Evolutionary conservation across 192 early-diverging fungal species (phyloP), one percentile per base, ranked within the genome.

Genomic region (Entomortierella beljakovae): DNA sequence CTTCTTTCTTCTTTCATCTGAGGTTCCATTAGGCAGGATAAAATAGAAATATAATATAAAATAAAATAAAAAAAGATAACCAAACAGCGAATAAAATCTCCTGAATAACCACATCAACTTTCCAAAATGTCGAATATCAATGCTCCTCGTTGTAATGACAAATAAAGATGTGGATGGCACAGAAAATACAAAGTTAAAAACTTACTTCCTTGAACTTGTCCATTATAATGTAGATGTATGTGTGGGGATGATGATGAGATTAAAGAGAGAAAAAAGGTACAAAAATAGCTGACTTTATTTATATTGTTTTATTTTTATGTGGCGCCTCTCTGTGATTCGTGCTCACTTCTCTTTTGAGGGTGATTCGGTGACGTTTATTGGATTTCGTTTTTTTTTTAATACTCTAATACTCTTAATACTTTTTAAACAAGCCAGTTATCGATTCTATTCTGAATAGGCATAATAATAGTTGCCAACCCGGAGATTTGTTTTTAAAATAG

Each of bases 191-290:
- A 26, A 31, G 11, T 18, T 16, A 32, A 22, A 34, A n/a, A 70
- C 86, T 77, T 88, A 88, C 86, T 74, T 85, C 84, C 70, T 85
- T 83, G 71, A 83, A 76, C 55, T 88, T 85, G 28, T 86, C 85
- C 85, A 88, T 86, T 61, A 22, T 75, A 54, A 35, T 58, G 43
- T 43, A 15, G 57, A 60, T 57, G 54, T 57, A 37, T 43, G 25
- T 6, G 25, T 42, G n/a, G 52, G 31, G 60, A 63, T 49, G 52
- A 57, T 32, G 65, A 77, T 48, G 37, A 64, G 35, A 22, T 42
- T 34, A 59, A 71, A 57, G 55, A 59, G 34, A 29, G 26, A 61
- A 54, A 61, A 61, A 46, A 48, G 37, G 42, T 25, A 13, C 4
- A 57, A 15, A 48, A 25, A 38, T 33, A 66, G 34, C 32, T 22